Evolutionary conservation across 108 stramenopile genomes (phyloP).

Genomic region (Cyclostephanos tholiformis): DNA sequence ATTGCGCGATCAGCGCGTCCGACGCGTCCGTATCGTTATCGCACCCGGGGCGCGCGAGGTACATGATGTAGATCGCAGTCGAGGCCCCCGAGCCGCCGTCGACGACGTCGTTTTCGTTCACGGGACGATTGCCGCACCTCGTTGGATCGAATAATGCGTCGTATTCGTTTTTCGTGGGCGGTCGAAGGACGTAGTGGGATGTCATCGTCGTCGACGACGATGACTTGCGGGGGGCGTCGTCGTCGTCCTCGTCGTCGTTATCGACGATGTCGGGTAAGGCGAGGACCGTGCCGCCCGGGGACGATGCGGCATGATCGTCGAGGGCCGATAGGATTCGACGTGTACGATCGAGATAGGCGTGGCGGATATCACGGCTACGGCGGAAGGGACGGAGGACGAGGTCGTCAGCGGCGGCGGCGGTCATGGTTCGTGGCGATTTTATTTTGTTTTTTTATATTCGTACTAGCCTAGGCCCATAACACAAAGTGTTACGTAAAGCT

Average conservation of each 20-base stretch:
- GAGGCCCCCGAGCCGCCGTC: too few species aligned
- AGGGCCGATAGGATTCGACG: conserved; percentile 25
- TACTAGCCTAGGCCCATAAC: too few species aligned
- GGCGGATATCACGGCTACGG: conserved; percentile 31
- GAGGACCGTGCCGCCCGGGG: conserved; percentile 4
- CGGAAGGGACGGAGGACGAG: conserved; percentile 33
- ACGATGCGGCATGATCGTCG: too few species aligned
- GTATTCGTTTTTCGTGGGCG: too few species aligned
- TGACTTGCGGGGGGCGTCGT: background rate
- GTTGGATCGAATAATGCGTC: too few species aligned
- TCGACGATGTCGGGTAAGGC: conserved; percentile 30
- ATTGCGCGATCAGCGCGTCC: conserved; percentile 35
- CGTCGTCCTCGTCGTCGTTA: conserved; percentile 19
- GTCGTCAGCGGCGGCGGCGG: background rate
- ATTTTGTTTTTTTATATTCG: background rate
- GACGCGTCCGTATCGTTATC: conserved; percentile 34
- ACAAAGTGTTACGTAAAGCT: too few species aligned
- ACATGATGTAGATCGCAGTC: conserved; percentile 20
- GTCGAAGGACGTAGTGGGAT: background rate
- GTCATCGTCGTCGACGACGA: conserved; percentile 18
- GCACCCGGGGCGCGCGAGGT: conserved; percentile 38
- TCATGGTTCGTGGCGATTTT: background rate
- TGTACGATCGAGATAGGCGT: conserved; percentile 31
- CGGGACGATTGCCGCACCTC: too few species aligned
- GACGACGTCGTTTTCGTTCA: too few species aligned